A percentile compares a stretch with the other conserved stretches of the same genome.
Evolutionary conservation across 139 green algal genomes (phyloP).

Genomic region (Choricystis sp.): DNA sequence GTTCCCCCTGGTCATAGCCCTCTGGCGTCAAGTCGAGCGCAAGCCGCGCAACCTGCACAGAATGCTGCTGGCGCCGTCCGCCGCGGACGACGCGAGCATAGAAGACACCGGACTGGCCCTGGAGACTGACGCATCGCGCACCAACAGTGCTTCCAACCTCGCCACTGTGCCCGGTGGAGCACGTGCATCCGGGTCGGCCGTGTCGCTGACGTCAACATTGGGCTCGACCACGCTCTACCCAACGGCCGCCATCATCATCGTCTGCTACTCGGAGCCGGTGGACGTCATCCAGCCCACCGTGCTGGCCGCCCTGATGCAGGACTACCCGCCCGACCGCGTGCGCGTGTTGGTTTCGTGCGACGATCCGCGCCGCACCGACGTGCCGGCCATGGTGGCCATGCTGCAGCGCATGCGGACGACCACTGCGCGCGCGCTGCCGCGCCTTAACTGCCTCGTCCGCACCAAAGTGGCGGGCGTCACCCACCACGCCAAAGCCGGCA

Average conservation of each 20-base stretch:
- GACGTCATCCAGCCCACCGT: constrained; percentile 13
- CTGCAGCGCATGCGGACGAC: constrained; percentile 1
- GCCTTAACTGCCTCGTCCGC: constrained; percentile 4
- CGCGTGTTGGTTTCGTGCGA: constrained; percentile 7
- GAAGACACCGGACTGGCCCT: no score
- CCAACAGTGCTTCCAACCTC: no score
- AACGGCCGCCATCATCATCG: neutral
- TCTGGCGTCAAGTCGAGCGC: no score
- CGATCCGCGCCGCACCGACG: constrained; percentile 2
- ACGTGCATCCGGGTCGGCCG: no score
- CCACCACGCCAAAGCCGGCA: constrained; percentile 16
- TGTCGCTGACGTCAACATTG: no score
- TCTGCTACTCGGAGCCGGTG: neutral
- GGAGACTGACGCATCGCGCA: no score
- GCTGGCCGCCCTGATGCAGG: constrained; percentile 11
- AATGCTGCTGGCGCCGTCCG: no score
- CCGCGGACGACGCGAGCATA: no score
- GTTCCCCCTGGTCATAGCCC: no score
- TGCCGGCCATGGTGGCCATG: constrained; percentile 7
- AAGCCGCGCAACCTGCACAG: no score
- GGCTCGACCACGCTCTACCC: no score
- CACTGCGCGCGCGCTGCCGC: neutral
- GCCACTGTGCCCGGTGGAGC: no score
- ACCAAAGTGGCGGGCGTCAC: constrained; percentile 8
- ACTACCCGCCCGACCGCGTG: constrained; percentile 12